Evolutionary conservation across 257 asterid species (phyloP), one percentile per base, ranked within the genome.

Genomic region (Nicotiana benthamiana): DNA sequence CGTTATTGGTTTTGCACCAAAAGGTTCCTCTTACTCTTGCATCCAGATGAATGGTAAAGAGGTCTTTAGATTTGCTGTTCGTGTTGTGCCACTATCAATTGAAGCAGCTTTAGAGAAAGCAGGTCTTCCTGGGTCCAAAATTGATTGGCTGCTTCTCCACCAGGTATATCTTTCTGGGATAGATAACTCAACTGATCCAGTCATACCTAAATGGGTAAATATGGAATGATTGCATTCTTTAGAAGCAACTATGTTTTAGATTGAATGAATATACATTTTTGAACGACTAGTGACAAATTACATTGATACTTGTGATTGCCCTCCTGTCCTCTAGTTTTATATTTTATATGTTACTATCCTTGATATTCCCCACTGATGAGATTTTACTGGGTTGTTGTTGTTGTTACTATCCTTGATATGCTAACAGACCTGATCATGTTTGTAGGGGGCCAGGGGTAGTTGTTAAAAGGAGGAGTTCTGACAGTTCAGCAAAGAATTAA

Each of bases 41-140:
- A 88, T 96, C 79, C 92, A 94, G 85, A 96, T 96, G 99, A 96
- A 96, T n/a, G 99, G 99, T 51, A 94, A 94, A 85, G 99, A 96
- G 87, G 99, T 96, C 61, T 96, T 96, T 70, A 97, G 98, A 2
- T 96, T 96, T 83, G 99, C 99, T 15, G 89, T 81, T 63, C 96
- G 97, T 60, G 97, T 79, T 53, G 99, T 96, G 84, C 99, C 99
- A 22, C 95, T 92, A 83, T 94, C 99, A 1, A 94, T 96, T 68
- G 97, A 89, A 77, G 84, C 85, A 80, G 92, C 99, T 62, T 85
- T 96, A 20, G 84, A 83, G 82, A 96, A 90, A 86, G 97, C 99
- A 4, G 97, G 98, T 54, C 88, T 96, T 54, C 83, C 91, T 11
- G 83, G 85, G 11, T 96, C 98, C 80, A 85, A 81, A 83, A 83